These are phyloP conservation scores for Acacia confusa DNA, from an alignment of 306 rosid genomes.

Conservation along the genomic window DNA sequence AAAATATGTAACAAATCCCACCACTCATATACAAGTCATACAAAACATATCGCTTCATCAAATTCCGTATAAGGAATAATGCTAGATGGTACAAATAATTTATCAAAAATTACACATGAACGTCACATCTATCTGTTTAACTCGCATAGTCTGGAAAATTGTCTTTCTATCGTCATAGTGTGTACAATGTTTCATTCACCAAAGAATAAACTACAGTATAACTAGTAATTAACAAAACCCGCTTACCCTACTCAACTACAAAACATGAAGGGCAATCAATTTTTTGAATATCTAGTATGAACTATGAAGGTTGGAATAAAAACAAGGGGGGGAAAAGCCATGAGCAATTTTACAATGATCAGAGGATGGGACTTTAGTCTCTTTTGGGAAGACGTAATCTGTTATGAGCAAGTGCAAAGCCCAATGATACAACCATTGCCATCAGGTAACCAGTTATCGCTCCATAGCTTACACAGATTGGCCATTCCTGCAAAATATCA, in stretches of 20 bases:
- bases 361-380: constrained; percentile 44
- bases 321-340: not conserved
- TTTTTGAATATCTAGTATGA: not conserved
- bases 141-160: not conserved
- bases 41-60: not conserved
- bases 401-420: constrained; percentile 35
- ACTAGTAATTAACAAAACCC: not conserved
- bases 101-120: not conserved
- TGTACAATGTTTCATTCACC: not conserved
- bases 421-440: constrained; percentile 56
- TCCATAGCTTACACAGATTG: constrained; percentile 85
- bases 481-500: constrained; percentile 75
- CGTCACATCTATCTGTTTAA: not conserved
- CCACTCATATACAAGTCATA: too few species aligned
- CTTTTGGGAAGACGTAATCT: constrained; percentile 53
- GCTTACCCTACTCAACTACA: not conserved
- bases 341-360: not conserved
- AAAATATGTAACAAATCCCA: too few species aligned
- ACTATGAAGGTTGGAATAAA: not conserved
- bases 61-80: not conserved
- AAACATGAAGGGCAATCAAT: not conserved
- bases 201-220: not conserved
- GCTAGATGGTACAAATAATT: not conserved
- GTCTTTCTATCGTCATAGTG: not conserved
- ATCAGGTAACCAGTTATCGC: constrained; percentile 61